phyloP scores from a whole-genome alignment of 2,329 filamentous ascomycete species.

The Xylariaceae sp. region DNA sequence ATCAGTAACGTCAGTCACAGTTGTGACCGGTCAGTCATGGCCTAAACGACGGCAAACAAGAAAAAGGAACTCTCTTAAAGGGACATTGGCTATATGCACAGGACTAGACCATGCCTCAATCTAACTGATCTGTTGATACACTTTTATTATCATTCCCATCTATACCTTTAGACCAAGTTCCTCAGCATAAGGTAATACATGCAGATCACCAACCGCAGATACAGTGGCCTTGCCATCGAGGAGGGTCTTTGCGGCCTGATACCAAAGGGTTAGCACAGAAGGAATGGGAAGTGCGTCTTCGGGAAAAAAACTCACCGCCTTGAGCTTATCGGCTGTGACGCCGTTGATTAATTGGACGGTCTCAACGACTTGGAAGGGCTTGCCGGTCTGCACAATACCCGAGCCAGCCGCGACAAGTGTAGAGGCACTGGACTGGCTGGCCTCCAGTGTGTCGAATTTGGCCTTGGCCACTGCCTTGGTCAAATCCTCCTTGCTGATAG shows the following conservation, averaged over 20 bases:
- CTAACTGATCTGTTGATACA: constrained; percentile 44
- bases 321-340: constrained; percentile 79
- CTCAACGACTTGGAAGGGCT: constrained; percentile 79
- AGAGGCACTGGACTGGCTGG: constrained; percentile 70
- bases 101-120: constrained; percentile 36
- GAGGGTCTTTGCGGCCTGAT: constrained; percentile 79
- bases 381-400: constrained; percentile 74
- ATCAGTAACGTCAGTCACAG: too few relatives aligned
- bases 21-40: background rate
- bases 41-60: background rate
- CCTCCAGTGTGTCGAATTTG: constrained; percentile 86
- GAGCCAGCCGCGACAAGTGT: constrained; percentile 81
- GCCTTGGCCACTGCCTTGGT: constrained; percentile 88
- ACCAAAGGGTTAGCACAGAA: constrained; percentile 30
- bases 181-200: constrained; percentile 85
- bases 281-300: background rate
- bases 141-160: constrained; percentile 38
- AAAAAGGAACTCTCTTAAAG: constrained; percentile 37
- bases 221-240: constrained; percentile 86
- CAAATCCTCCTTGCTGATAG: constrained; percentile 77
- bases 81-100: constrained; percentile 45
- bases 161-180: constrained; percentile 95
- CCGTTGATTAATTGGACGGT: constrained; percentile 73
- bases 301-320: constrained; percentile 61
- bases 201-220: constrained; percentile 85